Evolutionary conservation across 2,329 filamentous ascomycete species (phyloP), one percentile per base, ranked within the genome.

Genomic region (Zasmidium angulare): DNA sequence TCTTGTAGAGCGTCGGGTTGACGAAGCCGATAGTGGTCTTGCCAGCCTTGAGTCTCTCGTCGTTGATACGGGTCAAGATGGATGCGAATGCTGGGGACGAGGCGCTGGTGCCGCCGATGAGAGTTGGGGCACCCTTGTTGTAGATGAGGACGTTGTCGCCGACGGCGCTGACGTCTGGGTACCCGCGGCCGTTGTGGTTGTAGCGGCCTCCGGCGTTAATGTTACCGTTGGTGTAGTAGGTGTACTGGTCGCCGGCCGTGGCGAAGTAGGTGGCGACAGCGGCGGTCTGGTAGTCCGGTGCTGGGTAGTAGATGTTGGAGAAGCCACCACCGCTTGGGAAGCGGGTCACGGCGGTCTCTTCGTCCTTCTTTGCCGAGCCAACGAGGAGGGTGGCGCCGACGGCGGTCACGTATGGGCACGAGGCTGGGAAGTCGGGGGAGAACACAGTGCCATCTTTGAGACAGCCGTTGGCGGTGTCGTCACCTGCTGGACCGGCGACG

Each of bases 151-250:
- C 58, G 46, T 71, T 71, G 46, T 66, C 67, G n/a, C 69, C 70
- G 19, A 68, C 64, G 23, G 70, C 69, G 31, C 61, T 62, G 56
- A 74, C 66, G 56, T 84, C 81, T 0, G 81, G 82, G 62, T 77
- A 81, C 0, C 58, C 66, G 29, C 66, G 61, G 31, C 68, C 68
- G 50, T 40, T 59, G 46, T 52, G 55, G 62, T 69, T 69, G 67
- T 68, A 63, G 19, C 58, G 55, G 46, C 62, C 77, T 46, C 80
- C 80, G 50, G 81, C 81, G 68, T 86, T 85, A 2, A 80, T 83
- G 63, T 84, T 80, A 29, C 78, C 80, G 60, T 85, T 72, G 69
- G 52, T 78, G 58, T 72, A 69, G 57, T 61, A 66, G 14, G 64
- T 64, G 56, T 73, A 71, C 9, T 61, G 57, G 4, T 69, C 66